Evolutionary conservation across 2,329 filamentous ascomycete species (phyloP), one percentile per base, ranked within the genome.

Genomic region (Pseudogymnoascus sp.): DNA sequence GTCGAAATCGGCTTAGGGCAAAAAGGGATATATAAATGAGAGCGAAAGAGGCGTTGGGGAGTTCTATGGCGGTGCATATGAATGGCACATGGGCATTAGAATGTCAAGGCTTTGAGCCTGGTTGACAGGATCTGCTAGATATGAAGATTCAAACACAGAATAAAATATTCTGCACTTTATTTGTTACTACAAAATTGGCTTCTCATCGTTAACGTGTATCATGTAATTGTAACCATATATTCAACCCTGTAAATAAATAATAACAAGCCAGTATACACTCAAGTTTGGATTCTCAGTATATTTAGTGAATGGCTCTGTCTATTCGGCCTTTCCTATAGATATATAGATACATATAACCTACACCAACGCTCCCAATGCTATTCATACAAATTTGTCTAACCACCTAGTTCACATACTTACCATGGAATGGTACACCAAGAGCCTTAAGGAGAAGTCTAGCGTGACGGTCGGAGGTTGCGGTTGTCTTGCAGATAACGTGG

Each of bases 401-500:
- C 50, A 26, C n/a, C 59, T 67, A 70, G 63, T 70, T 64, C n/a
- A 70, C 63, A 31, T 68, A 41, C 54, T 70, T 70, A 54, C 68
- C 68, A 39, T 67, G 64, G 60, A 70, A 70, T 31, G 68, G 68
- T 15, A 70, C 62, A 33, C 69, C 69, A 65, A 70, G 63, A 13
- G 68, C 64, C 36, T 63, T 65, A n/a, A 70, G 64, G 17, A 70
- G 65, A 58, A 70, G 63, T 63, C 69, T 65, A 31, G 69, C 69
- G 57, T 70, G 67, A 62, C 69, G 62, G 61, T 70, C 69, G 7
- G 68, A 69, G 10, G 61, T 66, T 54, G 69, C 68, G 2, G 68
- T 68, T 5, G 71, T 73, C 57, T 72, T 69, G 35, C 72, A 65
- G 15, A 67, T 69, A 13, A 73, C 71, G 59, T 73, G 71, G 64